These are phyloP conservation scores for Penicillium olsonii DNA, from an alignment of 2,329 filamentous ascomycete genomes.

Conservation along the genomic window DNA sequence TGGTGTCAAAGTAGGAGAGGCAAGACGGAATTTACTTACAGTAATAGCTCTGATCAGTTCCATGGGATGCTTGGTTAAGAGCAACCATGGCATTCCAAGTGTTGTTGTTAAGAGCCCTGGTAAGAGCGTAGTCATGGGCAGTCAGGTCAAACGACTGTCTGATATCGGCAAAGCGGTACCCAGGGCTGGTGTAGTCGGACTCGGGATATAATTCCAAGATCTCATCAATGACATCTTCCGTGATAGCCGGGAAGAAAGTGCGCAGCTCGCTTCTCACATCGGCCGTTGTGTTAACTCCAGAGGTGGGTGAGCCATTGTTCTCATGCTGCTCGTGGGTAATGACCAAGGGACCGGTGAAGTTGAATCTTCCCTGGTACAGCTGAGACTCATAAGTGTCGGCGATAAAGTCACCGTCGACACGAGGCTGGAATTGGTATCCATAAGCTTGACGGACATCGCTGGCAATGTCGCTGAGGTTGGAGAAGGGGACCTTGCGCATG, in stretches of 20 bases:
- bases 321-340: constrained; percentile 41
- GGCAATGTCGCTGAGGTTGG: constrained; percentile 31
- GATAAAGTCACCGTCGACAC: constrained; percentile 39
- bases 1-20: not conserved
- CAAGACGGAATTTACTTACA: constrained; percentile 15
- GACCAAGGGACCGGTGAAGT: constrained; percentile 38
- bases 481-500: constrained; percentile 34
- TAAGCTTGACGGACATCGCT: constrained; percentile 26
- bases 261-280: constrained; percentile 33
- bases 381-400: constrained; percentile 39
- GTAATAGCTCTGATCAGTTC: constrained; percentile 41
- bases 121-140: constrained; percentile 37
- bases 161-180: constrained; percentile 39
- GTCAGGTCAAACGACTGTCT: constrained; percentile 39
- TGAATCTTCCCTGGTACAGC: constrained; percentile 39
- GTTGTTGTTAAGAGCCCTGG: constrained; percentile 36
- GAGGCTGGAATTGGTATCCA: constrained; percentile 39
- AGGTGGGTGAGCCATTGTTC: constrained; percentile 31
- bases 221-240: constrained; percentile 33
- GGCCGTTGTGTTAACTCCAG: constrained; percentile 33
- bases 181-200: constrained; percentile 35
- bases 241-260: constrained; percentile 35
- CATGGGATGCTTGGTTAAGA: constrained; percentile 34
- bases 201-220: constrained; percentile 31
- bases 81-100: constrained; percentile 41